These are phyloP conservation scores for Malassezia caprae DNA, from an alignment of 1,284 basidiomycete genomes.

Conservation along the genomic window DNA sequence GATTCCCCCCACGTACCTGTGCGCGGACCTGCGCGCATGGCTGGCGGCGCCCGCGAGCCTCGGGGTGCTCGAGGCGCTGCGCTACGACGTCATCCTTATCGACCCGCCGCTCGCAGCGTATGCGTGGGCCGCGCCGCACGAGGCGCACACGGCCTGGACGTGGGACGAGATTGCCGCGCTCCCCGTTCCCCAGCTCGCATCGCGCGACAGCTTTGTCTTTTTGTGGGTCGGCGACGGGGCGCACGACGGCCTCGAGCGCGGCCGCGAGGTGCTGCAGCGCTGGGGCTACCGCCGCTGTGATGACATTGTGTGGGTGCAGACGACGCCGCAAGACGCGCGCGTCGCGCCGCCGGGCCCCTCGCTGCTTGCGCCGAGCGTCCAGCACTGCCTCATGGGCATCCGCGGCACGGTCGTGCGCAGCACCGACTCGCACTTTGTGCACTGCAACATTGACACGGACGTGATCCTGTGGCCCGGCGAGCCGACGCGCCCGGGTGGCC, in stretches of 20 bases:
- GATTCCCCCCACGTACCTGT: constrained; percentile 34
- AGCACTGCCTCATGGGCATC: constrained; percentile 98
- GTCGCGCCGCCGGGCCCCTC: constrained; percentile 13
- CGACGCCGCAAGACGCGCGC: constrained; percentile 53
- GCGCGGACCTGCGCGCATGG: constrained; percentile 26
- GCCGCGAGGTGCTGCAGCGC: constrained; percentile 74
- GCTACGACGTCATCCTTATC: constrained; percentile 87
- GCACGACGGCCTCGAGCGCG: constrained; percentile 79
- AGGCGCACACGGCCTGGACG: constrained; percentile 52
- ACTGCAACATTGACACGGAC: constrained; percentile 96
- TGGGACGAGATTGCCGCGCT: constrained; percentile 74
- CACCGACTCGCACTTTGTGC: constrained; percentile 87
- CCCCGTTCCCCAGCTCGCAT: constrained; percentile 71
- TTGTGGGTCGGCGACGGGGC: constrained; percentile 91
- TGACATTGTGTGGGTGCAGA: constrained; percentile 94
- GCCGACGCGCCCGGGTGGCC: constrained; percentile 37
- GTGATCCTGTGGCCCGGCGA: constrained; percentile 91
- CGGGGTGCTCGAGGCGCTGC: constrained; percentile 51
- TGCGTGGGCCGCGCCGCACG: constrained; percentile 25
- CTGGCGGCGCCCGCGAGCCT: constrained; percentile 21
- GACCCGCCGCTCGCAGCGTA: constrained; percentile 64
- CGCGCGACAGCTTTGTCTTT: constrained; percentile 74
- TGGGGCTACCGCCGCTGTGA: constrained; percentile 96
- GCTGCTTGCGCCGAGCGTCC: constrained; percentile 24
- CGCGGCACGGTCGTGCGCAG: constrained; percentile 87